Percentiles rank a stretch among this genome's conserved stretches.
These are phyloP conservation scores for Xylariaceae sp. DNA, from an alignment of 2,329 filamentous ascomycete genomes.

Conservation along the genomic window DNA sequence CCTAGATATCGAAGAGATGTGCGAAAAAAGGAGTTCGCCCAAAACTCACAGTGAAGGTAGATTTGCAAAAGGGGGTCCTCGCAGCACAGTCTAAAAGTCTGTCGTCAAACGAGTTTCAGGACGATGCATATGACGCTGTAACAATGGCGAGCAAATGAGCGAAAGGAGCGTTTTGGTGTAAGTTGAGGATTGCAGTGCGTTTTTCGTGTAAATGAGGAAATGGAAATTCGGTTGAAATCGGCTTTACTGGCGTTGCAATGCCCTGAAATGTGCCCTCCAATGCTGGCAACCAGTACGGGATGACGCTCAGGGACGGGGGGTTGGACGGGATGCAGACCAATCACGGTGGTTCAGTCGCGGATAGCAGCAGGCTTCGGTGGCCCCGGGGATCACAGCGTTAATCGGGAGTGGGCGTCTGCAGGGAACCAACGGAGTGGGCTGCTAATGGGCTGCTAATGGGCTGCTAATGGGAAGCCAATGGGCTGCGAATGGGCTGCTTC, in stretches of 20 bases:
- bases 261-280: neutral
- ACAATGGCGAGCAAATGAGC: neutral
- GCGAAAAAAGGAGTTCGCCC: slow-evolving; percentile 22
- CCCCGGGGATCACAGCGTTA: neutral
- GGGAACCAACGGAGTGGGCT: neutral
- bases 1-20: slow-evolving; percentile 13
- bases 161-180: neutral
- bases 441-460: neutral
- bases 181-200: neutral
- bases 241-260: neutral
- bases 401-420: slow-evolving; percentile 1
- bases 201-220: slow-evolving; percentile 1
- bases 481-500: neutral
- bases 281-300: neutral
- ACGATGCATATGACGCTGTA: slow-evolving; percentile 13
- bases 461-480: neutral
- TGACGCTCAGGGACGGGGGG: neutral
- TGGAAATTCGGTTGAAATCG: slow-evolving; percentile 12
- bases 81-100: slow-evolving; percentile 1
- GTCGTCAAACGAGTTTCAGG: slow-evolving; percentile 2
- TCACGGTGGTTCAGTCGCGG: slow-evolving; percentile 8
- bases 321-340: slow-evolving; percentile 5
- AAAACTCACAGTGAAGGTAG: slow-evolving; percentile 17
- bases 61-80: slow-evolving; percentile 22
- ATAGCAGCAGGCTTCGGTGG: slow-evolving; percentile 10